A percentile compares a stretch with the other conserved stretches of the same genome.
Evolutionary conservation across 208 protist genomes (phyloP).

Genomic region (Trypanosomatidae sp.): DNA sequence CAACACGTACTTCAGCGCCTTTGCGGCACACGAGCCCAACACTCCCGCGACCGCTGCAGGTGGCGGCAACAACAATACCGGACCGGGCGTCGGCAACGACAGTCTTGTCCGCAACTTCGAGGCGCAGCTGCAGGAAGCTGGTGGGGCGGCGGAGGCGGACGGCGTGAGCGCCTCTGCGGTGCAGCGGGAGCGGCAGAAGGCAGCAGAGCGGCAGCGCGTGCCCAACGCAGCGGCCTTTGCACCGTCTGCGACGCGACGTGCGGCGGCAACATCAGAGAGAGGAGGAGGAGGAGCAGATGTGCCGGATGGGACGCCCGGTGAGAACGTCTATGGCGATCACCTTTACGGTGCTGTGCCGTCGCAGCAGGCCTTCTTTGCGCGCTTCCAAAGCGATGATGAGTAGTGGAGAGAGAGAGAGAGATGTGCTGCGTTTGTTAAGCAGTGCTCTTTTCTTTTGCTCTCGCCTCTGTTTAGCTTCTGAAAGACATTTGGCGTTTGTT

Average conservation of each 20-base stretch:
- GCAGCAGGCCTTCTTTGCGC: constrained; percentile 19
- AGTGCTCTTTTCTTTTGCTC: no score
- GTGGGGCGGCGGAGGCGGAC: neutral
- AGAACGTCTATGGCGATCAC: no score
- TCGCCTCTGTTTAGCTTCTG: no score
- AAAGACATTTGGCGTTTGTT: no score
- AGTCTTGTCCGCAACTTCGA: constrained; percentile 8
- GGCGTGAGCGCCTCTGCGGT: constrained; percentile 13
- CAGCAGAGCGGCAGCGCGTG: constrained; percentile 10
- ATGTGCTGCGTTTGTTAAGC: no score
- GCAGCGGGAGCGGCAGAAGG: constrained; percentile 13
- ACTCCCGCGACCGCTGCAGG: neutral
- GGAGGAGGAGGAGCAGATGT: no score
- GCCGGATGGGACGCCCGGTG: no score
- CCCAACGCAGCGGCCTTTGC: constrained; percentile 17
- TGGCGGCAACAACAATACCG: neutral
- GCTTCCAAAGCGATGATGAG: constrained; percentile 11
- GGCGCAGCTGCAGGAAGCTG: neutral
- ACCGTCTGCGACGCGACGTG: constrained; percentile 12
- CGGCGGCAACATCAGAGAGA: neutral
- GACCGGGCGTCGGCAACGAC: constrained; percentile 5
- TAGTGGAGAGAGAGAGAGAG: neutral
- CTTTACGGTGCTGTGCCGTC: constrained; percentile 10
- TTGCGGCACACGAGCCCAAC: neutral
- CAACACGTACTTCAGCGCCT: constrained; percentile 27